Conservation (phyloP, 306 rosid genomes). For the Glycyrrhiza uralensis region DNA sequence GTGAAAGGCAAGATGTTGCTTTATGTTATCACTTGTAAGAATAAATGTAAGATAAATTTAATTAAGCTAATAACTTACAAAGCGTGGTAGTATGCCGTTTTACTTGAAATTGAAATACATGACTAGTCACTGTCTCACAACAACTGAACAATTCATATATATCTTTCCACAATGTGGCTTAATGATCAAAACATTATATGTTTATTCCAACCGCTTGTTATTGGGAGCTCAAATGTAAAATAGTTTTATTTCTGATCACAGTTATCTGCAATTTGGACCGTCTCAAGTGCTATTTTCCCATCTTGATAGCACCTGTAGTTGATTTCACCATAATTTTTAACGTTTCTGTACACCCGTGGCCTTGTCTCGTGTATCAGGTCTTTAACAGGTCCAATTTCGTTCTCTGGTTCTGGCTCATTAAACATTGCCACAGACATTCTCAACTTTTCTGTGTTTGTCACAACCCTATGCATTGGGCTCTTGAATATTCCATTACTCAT, state of each 20-base stretch:
- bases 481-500: slow-evolving; percentile 57
- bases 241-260: slow-evolving; percentile 2
- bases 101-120: not conserved
- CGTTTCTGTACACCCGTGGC: slow-evolving; percentile 43
- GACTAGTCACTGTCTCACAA: not conserved
- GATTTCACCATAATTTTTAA: slow-evolving; percentile 39
- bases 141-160: not conserved
- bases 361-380: slow-evolving; percentile 30
- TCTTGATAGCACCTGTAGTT: slow-evolving; percentile 46
- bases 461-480: slow-evolving; percentile 49
- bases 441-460: slow-evolving; percentile 41
- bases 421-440: slow-evolving; percentile 49
- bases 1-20: not conserved
- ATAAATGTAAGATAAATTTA: not conserved
- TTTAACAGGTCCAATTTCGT: slow-evolving; percentile 48
- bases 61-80: not conserved
- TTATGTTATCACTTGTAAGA: not conserved
- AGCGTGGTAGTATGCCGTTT: no score
- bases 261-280: slow-evolving; percentile 22
- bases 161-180: not conserved
- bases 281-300: slow-evolving; percentile 48
- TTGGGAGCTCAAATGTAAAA: not conserved
- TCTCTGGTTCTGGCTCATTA: slow-evolving; percentile 42
- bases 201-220: not conserved
- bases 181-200: not conserved